A percentile compares a stretch with the other conserved stretches of the same genome.
Evolutionary conservation across 2,329 filamentous ascomycete genomes (phyloP).

Genomic region (Aspergillus persii): DNA sequence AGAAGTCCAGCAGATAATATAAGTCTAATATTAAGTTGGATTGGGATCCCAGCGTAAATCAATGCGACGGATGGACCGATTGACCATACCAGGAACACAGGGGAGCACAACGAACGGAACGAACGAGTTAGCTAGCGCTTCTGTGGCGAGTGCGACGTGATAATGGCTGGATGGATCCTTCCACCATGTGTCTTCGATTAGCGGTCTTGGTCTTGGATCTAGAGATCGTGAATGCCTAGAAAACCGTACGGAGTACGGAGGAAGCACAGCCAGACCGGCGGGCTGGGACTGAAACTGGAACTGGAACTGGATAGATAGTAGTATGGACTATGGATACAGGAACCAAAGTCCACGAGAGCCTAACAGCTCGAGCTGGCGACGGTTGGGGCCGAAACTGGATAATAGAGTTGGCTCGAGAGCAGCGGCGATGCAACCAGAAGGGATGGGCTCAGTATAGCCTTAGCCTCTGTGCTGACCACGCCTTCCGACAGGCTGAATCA

Average conservation of each 20-base stretch:
- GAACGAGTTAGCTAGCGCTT: too few species aligned
- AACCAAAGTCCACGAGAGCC: not conserved
- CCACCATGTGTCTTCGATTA: not conserved
- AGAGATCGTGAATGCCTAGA: not conserved
- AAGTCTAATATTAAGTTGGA: not conserved
- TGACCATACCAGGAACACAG: not conserved
- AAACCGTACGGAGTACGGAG: not conserved
- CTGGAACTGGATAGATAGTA: too few species aligned
- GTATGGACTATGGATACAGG: too few species aligned
- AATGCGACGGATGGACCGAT: not conserved
- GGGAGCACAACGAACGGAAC: not conserved
- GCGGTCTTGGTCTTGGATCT: not conserved
- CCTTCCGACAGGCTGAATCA: not conserved
- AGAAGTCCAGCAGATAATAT: slow-evolving; percentile 29
- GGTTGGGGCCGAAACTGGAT: not conserved
- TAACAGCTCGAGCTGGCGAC: not conserved
- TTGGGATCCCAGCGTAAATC: not conserved
- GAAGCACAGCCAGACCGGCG: not conserved
- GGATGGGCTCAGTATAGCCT: not conserved
- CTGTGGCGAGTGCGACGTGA: not conserved
- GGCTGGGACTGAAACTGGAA: not conserved
- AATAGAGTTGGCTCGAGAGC: not conserved
- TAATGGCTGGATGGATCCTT: not conserved
- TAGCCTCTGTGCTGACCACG: not conserved
- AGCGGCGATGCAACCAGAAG: not conserved